Evolutionary conservation across 176 grass and related monocot species (phyloP).

Genomic region (Hordeum marinum): DNA sequence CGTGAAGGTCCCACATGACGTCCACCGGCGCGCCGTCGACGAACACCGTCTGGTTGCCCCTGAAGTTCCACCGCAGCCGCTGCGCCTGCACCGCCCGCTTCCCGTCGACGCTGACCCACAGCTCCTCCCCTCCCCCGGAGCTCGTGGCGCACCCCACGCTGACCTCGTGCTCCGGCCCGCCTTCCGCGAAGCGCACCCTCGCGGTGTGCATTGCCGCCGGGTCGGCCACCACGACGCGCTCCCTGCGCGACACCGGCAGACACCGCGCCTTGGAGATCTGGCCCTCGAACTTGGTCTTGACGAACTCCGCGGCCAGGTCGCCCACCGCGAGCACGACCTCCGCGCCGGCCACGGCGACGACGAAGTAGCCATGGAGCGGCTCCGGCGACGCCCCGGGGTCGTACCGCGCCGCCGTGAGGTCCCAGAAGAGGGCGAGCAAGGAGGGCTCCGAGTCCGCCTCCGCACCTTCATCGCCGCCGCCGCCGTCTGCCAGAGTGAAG

Average conservation of each 20-base stretch:
- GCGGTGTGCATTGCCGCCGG: conserved; percentile 31
- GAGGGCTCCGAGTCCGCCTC: background rate
- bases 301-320: conserved; percentile 58
- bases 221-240: conserved; percentile 53
- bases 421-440: conserved; percentile 67
- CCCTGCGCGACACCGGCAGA: conserved; percentile 31
- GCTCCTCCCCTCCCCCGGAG: conserved; percentile 38
- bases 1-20: conserved; percentile 88
- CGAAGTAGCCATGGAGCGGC: conserved; percentile 54
- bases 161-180: conserved; percentile 78
- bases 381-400: conserved; percentile 33
- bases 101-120: conserved; percentile 70
- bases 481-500: background rate
- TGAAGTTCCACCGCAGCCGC: conserved; percentile 75
- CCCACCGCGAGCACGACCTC: conserved; percentile 72
- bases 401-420: conserved; percentile 54
- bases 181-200: conserved; percentile 45
- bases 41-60: conserved; percentile 97
- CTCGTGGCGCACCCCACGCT: conserved; percentile 28
- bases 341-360: conserved; percentile 52
- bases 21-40: conserved; percentile 77
- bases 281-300: conserved; percentile 59
- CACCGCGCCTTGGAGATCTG: conserved; percentile 41
- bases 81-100: conserved; percentile 65
- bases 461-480: background rate